Evolutionary conservation across 2,329 filamentous ascomycete species (phyloP).

Genomic region (Aureobasidium sp.): DNA sequence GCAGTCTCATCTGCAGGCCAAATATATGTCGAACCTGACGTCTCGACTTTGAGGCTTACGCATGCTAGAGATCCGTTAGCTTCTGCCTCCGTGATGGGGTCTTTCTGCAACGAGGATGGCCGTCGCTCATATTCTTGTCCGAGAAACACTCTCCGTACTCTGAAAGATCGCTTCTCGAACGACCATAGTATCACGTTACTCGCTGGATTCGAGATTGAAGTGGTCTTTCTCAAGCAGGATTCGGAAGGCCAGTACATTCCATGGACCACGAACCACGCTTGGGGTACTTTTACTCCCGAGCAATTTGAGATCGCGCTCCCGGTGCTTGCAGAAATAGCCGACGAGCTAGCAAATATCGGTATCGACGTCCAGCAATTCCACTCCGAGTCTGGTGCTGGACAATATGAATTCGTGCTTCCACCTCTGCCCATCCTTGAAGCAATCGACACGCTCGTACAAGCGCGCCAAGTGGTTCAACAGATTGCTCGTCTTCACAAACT

Average conservation of each 20-base stretch:
- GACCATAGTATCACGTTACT: conserved; percentile 50
- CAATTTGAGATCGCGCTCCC: conserved; percentile 48
- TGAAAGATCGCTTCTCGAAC: conserved; percentile 43
- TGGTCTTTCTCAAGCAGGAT: conserved; percentile 55
- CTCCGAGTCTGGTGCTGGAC: conserved; percentile 62
- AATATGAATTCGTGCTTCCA: conserved; percentile 69
- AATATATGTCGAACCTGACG: conserved; percentile 58
- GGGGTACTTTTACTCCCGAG: conserved; percentile 58
- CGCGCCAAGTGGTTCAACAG: conserved; percentile 59
- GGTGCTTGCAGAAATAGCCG: conserved; percentile 58
- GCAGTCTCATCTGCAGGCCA: conserved; percentile 53
- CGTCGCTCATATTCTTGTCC: conserved; percentile 52
- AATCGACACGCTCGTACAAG: conserved; percentile 62
- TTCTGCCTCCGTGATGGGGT: conserved; percentile 58
- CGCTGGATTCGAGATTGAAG: conserved; percentile 75
- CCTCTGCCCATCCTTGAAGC: conserved; percentile 55
- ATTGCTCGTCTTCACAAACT: conserved; percentile 55
- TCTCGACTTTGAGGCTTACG: conserved; percentile 49
- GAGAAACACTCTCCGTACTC: conserved; percentile 33
- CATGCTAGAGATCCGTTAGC: conserved; percentile 37
- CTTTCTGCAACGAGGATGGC: conserved; percentile 53
- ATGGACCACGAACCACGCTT: conserved; percentile 57
- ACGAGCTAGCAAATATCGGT: conserved; percentile 49
- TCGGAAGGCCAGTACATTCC: conserved; percentile 29
- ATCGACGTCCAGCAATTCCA: conserved; percentile 67